phyloP scores from a whole-genome alignment of 805 yeast species.

The Zygoascus bituminiphila region DNA sequence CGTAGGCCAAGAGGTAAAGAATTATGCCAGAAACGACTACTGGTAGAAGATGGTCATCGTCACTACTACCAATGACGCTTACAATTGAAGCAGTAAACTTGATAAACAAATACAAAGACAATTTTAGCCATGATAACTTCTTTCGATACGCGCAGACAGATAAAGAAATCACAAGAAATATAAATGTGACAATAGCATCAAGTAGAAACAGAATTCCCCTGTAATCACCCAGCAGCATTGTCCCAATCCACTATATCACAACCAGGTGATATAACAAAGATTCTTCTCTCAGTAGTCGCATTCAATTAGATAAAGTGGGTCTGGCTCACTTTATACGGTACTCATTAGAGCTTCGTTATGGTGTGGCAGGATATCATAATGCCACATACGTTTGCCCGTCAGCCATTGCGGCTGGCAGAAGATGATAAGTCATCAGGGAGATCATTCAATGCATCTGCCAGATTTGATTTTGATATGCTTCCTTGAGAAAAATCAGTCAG shows the following conservation, averaged over 20 bases:
- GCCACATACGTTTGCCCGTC: too few species aligned
- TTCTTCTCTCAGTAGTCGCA: too few species aligned
- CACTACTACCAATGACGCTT: neutral
- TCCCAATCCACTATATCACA: neutral
- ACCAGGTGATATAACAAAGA: neutral
- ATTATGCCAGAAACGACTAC: neutral
- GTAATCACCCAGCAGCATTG: neutral
- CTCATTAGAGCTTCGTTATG: neutral
- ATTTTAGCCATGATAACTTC: neutral
- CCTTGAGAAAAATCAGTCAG: slow-evolving; percentile 1
- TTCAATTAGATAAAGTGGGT: too few species aligned
- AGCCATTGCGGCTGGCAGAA: slow-evolving; percentile 1
- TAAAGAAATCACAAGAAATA: neutral
- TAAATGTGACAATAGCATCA: neutral
- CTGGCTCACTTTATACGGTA: neutral
- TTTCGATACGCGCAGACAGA: neutral
- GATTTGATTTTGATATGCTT: neutral
- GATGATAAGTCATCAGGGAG: slow-evolving; percentile 1
- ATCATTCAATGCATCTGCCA: slow-evolving; percentile 3
- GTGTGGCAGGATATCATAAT: too few species aligned
- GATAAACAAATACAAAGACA: neutral
- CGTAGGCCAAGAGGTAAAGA: neutral
- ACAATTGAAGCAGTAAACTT: neutral
- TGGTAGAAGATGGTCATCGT: neutral
- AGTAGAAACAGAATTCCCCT: neutral